A percentile compares a stretch with the other conserved stretches of the same genome.
Evolutionary conservation across 495 filamentous ascomycete species (phyloP).

Genomic region (Hyaloscypha variabilis): DNA sequence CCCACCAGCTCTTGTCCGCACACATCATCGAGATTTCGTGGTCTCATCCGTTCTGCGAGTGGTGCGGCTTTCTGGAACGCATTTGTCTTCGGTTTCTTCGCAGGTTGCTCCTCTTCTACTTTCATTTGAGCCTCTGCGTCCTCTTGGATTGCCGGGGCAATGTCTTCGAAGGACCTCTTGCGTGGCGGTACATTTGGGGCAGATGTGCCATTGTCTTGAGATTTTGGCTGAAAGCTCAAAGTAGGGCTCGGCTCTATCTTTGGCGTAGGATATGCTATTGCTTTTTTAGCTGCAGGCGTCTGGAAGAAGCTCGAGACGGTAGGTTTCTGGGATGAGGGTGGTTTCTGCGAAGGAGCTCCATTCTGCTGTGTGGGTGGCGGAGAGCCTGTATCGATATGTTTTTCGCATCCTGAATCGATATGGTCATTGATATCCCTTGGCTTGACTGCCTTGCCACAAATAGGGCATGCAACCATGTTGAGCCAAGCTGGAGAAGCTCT

Average conservation of each 20-base stretch:
- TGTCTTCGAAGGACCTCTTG: constrained; percentile 34
- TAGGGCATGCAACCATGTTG: constrained; percentile 81
- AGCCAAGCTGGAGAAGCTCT: constrained; percentile 1
- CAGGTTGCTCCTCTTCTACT: constrained; percentile 35
- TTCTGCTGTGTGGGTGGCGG: constrained; percentile 47
- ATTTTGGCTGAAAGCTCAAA: constrained; percentile 19
- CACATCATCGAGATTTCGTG: constrained; percentile 79
- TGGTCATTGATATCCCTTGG: constrained; percentile 84
- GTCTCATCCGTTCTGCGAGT: constrained; percentile 92
- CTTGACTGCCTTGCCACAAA: constrained; percentile 78
- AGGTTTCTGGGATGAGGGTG: constrained; percentile 30
- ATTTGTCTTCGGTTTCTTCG: constrained; percentile 64
- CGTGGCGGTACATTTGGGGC: constrained; percentile 12
- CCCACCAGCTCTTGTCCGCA: constrained; percentile 93
- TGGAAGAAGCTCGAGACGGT: constrained; percentile 77
- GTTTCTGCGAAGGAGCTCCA: constrained; percentile 46
- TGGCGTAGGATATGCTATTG: constrained; percentile 39
- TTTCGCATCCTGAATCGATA: constrained; percentile 81
- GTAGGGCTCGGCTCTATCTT: constrained; percentile 27
- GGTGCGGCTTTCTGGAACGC: constrained; percentile 71
- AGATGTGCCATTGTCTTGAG: constrained; percentile 17
- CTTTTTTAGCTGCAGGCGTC: constrained; percentile 61
- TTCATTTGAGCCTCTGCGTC: constrained; percentile 7
- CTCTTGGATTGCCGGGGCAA: constrained; percentile 28
- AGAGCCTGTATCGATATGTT: constrained; percentile 49